Evolutionary conservation across 805 yeast species (phyloP).

Genomic region (Candida sithepensis): DNA sequence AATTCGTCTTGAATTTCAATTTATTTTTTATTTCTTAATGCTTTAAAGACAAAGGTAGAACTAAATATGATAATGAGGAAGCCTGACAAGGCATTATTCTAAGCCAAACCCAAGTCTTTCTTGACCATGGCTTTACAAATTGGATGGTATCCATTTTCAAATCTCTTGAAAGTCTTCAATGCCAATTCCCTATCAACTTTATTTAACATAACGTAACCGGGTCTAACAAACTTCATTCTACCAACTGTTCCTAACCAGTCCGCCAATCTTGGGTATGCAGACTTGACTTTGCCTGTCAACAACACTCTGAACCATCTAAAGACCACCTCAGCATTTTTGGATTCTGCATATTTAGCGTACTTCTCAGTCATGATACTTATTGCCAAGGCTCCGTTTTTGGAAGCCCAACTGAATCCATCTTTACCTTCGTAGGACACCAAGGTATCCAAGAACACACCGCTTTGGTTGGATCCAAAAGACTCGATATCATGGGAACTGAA

Average conservation of each 20-base stretch:
- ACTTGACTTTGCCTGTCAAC: constrained; percentile 46
- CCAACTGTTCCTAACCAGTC: constrained; percentile 90
- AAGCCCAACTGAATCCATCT: constrained; percentile 37
- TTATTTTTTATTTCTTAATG: no score
- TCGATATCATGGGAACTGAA: constrained; percentile 51
- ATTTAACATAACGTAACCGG: constrained; percentile 68
- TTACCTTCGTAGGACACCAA: constrained; percentile 48
- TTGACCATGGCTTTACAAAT: constrained; percentile 79
- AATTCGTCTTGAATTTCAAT: no score
- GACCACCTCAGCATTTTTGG: constrained; percentile 76
- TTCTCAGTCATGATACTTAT: constrained; percentile 29
- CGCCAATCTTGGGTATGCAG: constrained; percentile 53
- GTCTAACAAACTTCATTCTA: constrained; percentile 91
- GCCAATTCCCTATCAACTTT: constrained; percentile 66
- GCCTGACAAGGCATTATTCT: not conserved
- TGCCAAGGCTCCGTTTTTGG: constrained; percentile 31
- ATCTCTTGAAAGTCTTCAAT: constrained; percentile 55
- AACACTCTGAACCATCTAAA: constrained; percentile 75
- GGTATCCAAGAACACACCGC: constrained; percentile 73
- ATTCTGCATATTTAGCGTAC: constrained; percentile 41
- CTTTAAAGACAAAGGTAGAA: not conserved
- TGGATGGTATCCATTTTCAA: constrained; percentile 69
- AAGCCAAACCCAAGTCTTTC: constrained; percentile 62
- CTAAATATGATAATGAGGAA: not conserved
- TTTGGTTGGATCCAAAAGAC: constrained; percentile 68